These are phyloP conservation scores for Peribolospora kevripleyi DNA, from an alignment of 768 basidiomycete genomes.

Conservation along the genomic window DNA sequence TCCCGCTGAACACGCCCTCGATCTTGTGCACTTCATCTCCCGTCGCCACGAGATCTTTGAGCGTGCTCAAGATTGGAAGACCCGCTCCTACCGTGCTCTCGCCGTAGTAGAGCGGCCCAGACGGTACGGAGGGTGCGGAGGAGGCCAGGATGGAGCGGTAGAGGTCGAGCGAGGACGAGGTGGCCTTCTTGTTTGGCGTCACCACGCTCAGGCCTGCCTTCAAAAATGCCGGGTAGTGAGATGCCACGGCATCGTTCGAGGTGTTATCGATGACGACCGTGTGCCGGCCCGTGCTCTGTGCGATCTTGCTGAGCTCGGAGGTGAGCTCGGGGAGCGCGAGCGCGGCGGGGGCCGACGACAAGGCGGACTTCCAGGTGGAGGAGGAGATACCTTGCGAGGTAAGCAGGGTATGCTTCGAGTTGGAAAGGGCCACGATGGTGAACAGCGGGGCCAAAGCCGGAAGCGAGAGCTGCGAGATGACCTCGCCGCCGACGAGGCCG, in stretches of 20 bases:
- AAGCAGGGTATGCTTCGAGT: slow-evolving; percentile 20
- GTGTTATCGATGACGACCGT: slow-evolving; percentile 79
- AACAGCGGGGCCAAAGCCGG: slow-evolving; percentile 26
- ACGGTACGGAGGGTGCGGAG: no score
- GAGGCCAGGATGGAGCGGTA: slow-evolving; percentile 46
- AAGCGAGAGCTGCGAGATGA: slow-evolving; percentile 55
- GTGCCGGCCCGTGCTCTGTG: slow-evolving; percentile 21
- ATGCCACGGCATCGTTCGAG: slow-evolving; percentile 55
- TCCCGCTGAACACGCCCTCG: slow-evolving; percentile 93
- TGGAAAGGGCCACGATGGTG: slow-evolving; percentile 22
- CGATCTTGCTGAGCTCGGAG: slow-evolving; percentile 12
- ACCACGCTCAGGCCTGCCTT: slow-evolving; percentile 57
- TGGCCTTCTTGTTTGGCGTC: slow-evolving; percentile 96
- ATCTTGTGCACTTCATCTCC: slow-evolving; percentile 82
- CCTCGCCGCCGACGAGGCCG: slow-evolving; percentile 74
- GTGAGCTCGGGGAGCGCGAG: slow-evolving; percentile 14
- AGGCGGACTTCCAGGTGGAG: slow-evolving; percentile 7
- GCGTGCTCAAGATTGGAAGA: slow-evolving; percentile 65
- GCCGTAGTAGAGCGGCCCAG: slow-evolving; percentile 20
- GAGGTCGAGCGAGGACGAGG: slow-evolving; percentile 42
- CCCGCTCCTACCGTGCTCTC: slow-evolving; percentile 94
- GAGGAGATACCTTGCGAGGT: slow-evolving; percentile 10
- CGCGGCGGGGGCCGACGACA: slow-evolving; percentile 11
- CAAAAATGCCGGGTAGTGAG: slow-evolving; percentile 56
- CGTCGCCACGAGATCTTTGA: slow-evolving; percentile 74